These are phyloP conservation scores for Hemerocallis citrina DNA, from an alignment of 106 monocot species.

Conservation along the genomic window DNA sequence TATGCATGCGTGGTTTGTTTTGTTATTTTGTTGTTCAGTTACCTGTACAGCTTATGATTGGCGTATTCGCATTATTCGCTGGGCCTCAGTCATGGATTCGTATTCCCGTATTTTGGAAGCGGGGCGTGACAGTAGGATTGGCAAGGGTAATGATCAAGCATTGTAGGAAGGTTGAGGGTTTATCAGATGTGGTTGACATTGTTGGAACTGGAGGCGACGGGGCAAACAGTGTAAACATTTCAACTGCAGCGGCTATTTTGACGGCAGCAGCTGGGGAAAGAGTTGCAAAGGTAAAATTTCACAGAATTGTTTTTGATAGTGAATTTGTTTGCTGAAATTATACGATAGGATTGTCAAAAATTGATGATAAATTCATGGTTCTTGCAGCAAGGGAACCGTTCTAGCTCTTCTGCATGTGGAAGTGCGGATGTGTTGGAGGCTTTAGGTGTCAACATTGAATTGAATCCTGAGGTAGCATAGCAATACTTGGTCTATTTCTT, in stretches of 20 bases:
- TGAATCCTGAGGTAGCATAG: slow-evolving; percentile 52
- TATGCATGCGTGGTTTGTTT: no score
- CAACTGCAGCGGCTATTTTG: slow-evolving; percentile 63
- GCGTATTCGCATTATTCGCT: no score
- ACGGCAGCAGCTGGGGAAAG: slow-evolving; percentile 60
- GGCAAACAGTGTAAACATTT: slow-evolving; percentile 76
- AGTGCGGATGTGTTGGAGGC: slow-evolving; percentile 82
- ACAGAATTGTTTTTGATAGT: neutral
- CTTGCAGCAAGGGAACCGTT: slow-evolving; percentile 72
- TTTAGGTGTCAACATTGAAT: slow-evolving; percentile 52
- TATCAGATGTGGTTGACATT: slow-evolving; percentile 59
- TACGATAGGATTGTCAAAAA: neutral
- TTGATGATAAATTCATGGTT: neutral
- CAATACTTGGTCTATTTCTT: no score
- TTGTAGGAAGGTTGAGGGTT: slow-evolving; percentile 35
- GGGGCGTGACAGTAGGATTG: slow-evolving; percentile 74
- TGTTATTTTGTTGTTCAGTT: no score
- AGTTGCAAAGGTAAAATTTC: slow-evolving; percentile 48
- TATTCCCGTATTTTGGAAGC: no score
- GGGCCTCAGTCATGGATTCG: no score
- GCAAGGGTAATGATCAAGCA: slow-evolving; percentile 59
- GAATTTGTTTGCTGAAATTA: neutral
- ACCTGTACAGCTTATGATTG: no score
- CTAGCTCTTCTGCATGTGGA: slow-evolving; percentile 82
- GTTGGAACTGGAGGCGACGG: slow-evolving; percentile 86